These are phyloP conservation scores for Aureobasidium pullulans DNA, from an alignment of 2,329 filamentous ascomycete genomes.

Conservation along the genomic window DNA sequence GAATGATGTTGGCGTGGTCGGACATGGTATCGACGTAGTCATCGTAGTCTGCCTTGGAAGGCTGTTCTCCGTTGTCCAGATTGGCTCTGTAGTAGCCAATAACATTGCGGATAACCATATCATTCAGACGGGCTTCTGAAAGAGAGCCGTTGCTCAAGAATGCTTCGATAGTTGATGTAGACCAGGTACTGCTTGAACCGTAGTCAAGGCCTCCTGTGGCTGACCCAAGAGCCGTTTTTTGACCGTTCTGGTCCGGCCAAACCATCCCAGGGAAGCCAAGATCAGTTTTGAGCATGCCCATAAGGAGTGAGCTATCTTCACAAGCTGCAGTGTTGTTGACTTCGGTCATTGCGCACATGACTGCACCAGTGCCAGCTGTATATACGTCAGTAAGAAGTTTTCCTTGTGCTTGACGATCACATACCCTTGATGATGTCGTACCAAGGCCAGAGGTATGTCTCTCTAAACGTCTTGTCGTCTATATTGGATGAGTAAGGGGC, in stretches of 20 bases:
- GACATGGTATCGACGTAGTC: conserved; percentile 58
- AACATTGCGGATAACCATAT: conserved; percentile 38
- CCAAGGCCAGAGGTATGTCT: conserved; percentile 26
- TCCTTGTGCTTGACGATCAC: background rate
- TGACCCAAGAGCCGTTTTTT: background rate
- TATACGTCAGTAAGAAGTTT: background rate
- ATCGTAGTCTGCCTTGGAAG: conserved; percentile 31
- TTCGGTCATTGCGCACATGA: conserved; percentile 15
- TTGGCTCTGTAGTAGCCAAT: conserved; percentile 43
- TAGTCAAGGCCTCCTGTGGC: conserved; percentile 53
- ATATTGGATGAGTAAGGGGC: conserved; percentile 11
- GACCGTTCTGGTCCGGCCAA: conserved; percentile 39
- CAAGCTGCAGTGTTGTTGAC: conserved; percentile 18
- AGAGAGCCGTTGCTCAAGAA: conserved; percentile 25
- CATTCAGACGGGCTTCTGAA: conserved; percentile 31
- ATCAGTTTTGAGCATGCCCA: conserved; percentile 69
- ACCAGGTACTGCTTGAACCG: conserved; percentile 30
- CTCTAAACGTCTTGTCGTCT: conserved; percentile 25
- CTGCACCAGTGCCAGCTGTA: conserved; percentile 18
- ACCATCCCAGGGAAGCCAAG: conserved; percentile 75
- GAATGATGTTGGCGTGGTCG: conserved; percentile 64
- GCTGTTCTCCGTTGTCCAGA: conserved; percentile 37
- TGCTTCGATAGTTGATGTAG: background rate
- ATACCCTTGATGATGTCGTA: conserved; percentile 22
- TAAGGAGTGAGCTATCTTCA: conserved; percentile 9